Percentiles rank a stretch among this genome's conserved stretches.
Evolutionary conservation across 164 flowering plant species (phyloP).

Genomic region (Taxillus chinensis): DNA sequence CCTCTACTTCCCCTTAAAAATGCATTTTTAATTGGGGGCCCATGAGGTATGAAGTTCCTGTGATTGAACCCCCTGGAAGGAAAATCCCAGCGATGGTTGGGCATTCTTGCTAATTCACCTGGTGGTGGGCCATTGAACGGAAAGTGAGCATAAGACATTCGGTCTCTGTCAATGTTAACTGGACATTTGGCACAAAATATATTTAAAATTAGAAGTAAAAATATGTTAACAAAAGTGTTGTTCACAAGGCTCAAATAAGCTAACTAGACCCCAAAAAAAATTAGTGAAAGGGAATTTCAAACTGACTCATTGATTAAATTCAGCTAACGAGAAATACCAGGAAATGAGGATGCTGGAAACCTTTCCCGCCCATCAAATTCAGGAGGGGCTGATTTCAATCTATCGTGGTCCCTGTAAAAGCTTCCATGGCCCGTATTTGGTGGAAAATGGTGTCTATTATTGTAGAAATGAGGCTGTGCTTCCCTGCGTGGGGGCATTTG

Average conservation of each 20-base stretch:
- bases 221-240: not conserved
- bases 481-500: constrained; percentile 42
- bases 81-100: constrained; percentile 44
- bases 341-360: constrained; percentile 29
- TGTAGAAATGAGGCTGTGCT: constrained; percentile 33
- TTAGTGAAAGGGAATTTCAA: too few species aligned
- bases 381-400: constrained; percentile 33
- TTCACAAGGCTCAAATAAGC: not conserved
- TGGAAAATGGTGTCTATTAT: constrained; percentile 26
- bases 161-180: constrained; percentile 28
- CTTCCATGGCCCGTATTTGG: constrained; percentile 33
- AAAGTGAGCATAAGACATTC: constrained; percentile 25
- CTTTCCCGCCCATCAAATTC: constrained; percentile 51
- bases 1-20: constrained; percentile 35
- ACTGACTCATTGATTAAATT: too few species aligned
- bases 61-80: constrained; percentile 47
- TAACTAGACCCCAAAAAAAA: too few species aligned
- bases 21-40: constrained; percentile 44
- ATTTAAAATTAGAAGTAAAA: not conserved
- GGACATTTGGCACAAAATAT: constrained; percentile 25
- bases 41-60: constrained; percentile 32
- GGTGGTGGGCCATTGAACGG: constrained; percentile 39
- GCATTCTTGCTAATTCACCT: constrained; percentile 31
- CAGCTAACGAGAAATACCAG: constrained; percentile 28
- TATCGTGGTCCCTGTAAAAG: constrained; percentile 37